phyloP scores from a whole-genome alignment of 305 asterid species.

The Andrographis paniculata region DNA sequence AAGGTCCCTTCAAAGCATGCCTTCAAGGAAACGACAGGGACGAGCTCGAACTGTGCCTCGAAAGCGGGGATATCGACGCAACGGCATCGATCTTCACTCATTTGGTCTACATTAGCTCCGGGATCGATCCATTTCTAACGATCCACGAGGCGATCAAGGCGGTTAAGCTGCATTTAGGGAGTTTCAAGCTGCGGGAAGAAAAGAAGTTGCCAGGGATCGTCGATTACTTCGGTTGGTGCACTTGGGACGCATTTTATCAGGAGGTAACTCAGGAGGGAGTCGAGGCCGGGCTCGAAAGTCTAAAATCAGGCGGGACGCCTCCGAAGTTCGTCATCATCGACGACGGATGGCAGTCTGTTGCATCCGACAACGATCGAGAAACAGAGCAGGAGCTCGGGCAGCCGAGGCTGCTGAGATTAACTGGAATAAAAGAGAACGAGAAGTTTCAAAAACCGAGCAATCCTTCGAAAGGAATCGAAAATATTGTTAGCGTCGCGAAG shows the following conservation, averaged over 20 bases:
- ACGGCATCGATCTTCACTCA: conserved; percentile 41
- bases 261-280: conserved; percentile 81
- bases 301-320: conserved; percentile 59
- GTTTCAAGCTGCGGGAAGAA: conserved; percentile 53
- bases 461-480: conserved; percentile 46
- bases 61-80: conserved; percentile 56
- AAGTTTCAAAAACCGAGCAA: conserved; percentile 54
- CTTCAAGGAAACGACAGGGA: conserved; percentile 63
- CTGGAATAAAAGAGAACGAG: conserved; percentile 59
- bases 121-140: conserved; percentile 56
- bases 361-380: conserved; percentile 16
- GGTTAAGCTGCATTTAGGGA: conserved; percentile 52
- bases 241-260: conserved; percentile 90
- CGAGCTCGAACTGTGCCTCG: conserved; percentile 67
- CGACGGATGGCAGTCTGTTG: conserved; percentile 62
- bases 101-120: conserved; percentile 50
- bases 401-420: conserved; percentile 39
- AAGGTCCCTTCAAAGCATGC: conserved; percentile 71
- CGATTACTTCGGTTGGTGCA: conserved; percentile 90
- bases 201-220: conserved; percentile 68
- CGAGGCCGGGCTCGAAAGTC: conserved; percentile 64
- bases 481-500: conserved; percentile 54
- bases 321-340: conserved; percentile 67
- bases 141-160: conserved; percentile 51
- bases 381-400: conserved; percentile 20